Conservation (phyloP, 768 basidiomycete genomes). For the Pholiota molesta region DNA sequence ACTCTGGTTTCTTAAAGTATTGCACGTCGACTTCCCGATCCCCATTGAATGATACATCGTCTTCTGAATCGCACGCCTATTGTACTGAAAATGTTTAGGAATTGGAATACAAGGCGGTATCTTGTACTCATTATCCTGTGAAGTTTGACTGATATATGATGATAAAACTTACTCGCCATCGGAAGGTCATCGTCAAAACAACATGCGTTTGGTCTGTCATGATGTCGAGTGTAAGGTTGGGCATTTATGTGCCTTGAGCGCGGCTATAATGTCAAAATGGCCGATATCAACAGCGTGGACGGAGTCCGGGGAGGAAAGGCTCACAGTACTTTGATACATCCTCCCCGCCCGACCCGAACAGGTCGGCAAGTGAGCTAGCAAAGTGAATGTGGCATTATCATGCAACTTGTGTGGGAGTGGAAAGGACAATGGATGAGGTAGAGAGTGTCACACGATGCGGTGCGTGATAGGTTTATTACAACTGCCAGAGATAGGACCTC, state of each 20-base stretch:
- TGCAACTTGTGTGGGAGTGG: background rate
- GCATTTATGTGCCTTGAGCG: background rate
- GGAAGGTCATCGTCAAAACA: background rate
- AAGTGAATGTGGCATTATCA: background rate
- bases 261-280: background rate
- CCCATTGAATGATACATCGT: background rate
- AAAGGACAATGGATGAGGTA: background rate
- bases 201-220: background rate
- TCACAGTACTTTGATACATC: too few species aligned
- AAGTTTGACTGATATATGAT: background rate
- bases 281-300: background rate
- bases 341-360: background rate
- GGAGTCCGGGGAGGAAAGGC: background rate
- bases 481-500: background rate
- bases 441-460: background rate
- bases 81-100: background rate
- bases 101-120: background rate
- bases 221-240: background rate
- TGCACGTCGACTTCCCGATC: background rate
- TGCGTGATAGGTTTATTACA: background rate
- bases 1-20: background rate
- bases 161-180: too few species aligned
- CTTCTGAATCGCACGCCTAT: slow-evolving; percentile 1
- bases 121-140: background rate
- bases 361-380: background rate